A percentile compares a stretch with the other conserved stretches of the same genome.
phyloP scores from a whole-genome alignment of 164 flowering plant species.

The Buxus sempervirens region DNA sequence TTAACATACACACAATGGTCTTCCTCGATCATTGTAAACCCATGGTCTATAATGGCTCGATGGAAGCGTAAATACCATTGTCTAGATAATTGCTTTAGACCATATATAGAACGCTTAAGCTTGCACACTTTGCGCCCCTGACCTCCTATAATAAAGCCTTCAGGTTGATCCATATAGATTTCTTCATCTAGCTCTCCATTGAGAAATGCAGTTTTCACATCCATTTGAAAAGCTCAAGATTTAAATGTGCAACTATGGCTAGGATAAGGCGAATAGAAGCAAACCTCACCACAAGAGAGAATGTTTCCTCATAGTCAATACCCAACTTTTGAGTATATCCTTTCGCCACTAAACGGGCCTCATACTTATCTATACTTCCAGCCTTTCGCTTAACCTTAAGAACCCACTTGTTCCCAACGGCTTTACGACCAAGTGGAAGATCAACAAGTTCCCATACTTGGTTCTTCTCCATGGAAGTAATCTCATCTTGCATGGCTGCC shows the following conservation, averaged over 20 bases:
- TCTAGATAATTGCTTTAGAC: no score
- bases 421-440: not conserved
- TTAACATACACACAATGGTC: no score
- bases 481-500: not conserved
- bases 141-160: no score
- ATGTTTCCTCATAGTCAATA: not conserved
- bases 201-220: no score
- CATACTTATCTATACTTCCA: not conserved
- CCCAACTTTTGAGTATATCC: slow-evolving; percentile 1
- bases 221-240: no score
- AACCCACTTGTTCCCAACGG: slow-evolving; percentile 9
- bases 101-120: no score
- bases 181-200: not conserved
- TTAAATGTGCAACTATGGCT: not conserved
- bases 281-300: no score
- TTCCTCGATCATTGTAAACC: no score
- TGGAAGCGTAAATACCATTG: no score
- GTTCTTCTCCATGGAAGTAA: not conserved
- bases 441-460: slow-evolving; percentile 5
- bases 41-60: no score
- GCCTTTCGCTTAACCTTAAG: not conserved
- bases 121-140: no score
- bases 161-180: slow-evolving; percentile 1
- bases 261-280: not conserved
- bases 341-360: not conserved